Conservation (phyloP, 345 rosid genomes). For the Salix dunnii region DNA sequence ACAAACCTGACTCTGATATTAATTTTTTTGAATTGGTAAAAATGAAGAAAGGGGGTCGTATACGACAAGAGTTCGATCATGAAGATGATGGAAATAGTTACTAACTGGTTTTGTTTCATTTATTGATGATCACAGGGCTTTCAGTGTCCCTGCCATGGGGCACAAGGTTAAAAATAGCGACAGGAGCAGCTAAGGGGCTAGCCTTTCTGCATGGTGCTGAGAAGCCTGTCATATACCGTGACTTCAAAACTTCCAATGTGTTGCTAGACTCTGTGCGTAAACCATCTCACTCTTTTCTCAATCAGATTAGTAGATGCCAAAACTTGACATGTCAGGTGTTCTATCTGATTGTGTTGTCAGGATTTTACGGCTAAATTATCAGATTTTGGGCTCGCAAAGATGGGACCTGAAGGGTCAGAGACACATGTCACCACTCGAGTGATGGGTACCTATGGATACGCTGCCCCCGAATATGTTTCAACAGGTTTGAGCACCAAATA, state of each 20-base stretch:
- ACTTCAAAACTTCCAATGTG: slow-evolving; percentile 90
- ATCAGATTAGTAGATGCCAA: background rate
- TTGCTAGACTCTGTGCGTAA: slow-evolving; percentile 69
- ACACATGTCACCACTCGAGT: slow-evolving; percentile 92
- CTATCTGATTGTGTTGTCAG: slow-evolving; percentile 22
- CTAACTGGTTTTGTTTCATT: background rate
- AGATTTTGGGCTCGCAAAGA: slow-evolving; percentile 86
- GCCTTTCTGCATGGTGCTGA: slow-evolving; percentile 84
- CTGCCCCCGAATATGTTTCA: slow-evolving; percentile 91
- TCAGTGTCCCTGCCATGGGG: slow-evolving; percentile 78
- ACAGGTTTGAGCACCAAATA: slow-evolving; percentile 43
- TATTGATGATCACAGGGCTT: slow-evolving; percentile 41
- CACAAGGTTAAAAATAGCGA: slow-evolving; percentile 77
- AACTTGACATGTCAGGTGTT: background rate
- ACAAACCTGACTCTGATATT: too few relatives aligned
- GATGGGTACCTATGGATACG: slow-evolving; percentile 96
- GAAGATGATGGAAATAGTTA: background rate
- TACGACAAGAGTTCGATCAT: background rate
- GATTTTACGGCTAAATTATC: slow-evolving; percentile 84
- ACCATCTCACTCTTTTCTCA: background rate
- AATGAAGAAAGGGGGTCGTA: background rate
- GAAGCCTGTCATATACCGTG: slow-evolving; percentile 84
- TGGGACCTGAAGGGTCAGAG: slow-evolving; percentile 95
- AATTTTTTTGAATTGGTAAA: background rate
- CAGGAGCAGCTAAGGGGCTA: slow-evolving; percentile 86